phyloP scores from a whole-genome alignment of 2,329 filamentous ascomycete genomes.

The Aspergillus tubingensis region DNA sequence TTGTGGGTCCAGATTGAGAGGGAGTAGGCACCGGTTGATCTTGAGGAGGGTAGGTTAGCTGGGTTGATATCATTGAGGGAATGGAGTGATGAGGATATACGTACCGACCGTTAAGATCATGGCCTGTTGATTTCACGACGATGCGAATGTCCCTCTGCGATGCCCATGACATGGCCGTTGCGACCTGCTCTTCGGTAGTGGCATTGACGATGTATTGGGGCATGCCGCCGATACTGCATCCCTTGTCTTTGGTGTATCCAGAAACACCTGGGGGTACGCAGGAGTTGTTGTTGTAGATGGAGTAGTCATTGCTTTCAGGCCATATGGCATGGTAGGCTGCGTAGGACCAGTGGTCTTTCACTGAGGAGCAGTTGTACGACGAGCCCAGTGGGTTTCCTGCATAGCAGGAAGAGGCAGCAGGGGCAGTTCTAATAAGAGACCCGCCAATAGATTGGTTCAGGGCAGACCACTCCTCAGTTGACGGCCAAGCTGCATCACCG shows the following conservation, averaged over 20 bases:
- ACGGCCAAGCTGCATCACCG: conserved; percentile 22
- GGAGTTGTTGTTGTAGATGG: conserved; percentile 36
- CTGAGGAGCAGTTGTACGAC: conserved; percentile 24
- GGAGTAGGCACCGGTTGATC: conserved; percentile 46
- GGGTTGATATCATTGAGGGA: too few species aligned
- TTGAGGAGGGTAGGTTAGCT: conserved; percentile 11
- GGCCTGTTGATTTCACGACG: conserved; percentile 29
- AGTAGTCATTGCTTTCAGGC: conserved; percentile 36
- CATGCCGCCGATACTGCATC: conserved; percentile 33
- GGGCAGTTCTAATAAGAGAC: conserved; percentile 26
- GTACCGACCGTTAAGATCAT: conserved; percentile 28
- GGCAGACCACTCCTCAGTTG: conserved; percentile 21
- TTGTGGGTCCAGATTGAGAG: conserved; percentile 52
- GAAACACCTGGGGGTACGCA: conserved; percentile 30
- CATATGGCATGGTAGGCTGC: conserved; percentile 31
- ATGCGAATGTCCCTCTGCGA: conserved; percentile 25
- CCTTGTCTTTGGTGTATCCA: conserved; percentile 27
- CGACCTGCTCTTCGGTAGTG: conserved; percentile 30
- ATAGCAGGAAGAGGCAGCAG: conserved; percentile 36
- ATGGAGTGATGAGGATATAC: background rate
- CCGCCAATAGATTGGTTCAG: conserved; percentile 26
- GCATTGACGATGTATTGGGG: conserved; percentile 39
- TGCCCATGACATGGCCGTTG: conserved; percentile 32
- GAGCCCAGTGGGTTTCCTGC: conserved; percentile 30
- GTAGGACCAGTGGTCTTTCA: conserved; percentile 32